Evolutionary conservation across 1,284 basidiomycete genomes (phyloP).

Genomic region (Pterulicium gracile): DNA sequence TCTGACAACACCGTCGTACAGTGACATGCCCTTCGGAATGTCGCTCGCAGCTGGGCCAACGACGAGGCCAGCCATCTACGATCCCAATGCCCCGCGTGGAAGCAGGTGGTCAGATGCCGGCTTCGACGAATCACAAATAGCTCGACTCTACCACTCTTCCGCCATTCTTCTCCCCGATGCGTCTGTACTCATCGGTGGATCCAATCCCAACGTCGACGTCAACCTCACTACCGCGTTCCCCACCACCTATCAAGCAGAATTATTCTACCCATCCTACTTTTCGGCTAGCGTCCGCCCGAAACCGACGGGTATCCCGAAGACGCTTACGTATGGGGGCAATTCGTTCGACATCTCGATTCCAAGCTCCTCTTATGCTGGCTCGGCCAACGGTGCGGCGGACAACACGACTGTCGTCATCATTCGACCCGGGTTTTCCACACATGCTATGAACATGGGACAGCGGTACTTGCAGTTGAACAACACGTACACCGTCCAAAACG

Average conservation of each 20-base stretch:
- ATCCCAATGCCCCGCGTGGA: conserved; percentile 55
- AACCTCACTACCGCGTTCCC: conserved; percentile 61
- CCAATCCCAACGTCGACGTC: conserved; percentile 88
- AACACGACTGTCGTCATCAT: conserved; percentile 76
- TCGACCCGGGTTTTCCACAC: conserved; percentile 87
- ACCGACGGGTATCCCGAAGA: conserved; percentile 62
- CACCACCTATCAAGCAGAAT: conserved; percentile 81
- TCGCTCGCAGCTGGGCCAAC: conserved; percentile 60
- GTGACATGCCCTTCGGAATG: conserved; percentile 51
- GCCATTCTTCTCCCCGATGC: conserved; percentile 83
- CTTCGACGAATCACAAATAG: conserved; percentile 46
- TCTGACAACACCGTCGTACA: conserved; percentile 28
- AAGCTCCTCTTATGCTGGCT: conserved; percentile 53
- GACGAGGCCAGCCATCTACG: conserved; percentile 67
- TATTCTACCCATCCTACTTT: conserved; percentile 83
- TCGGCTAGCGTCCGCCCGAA: conserved; percentile 61
- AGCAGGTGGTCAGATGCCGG: conserved; percentile 66
- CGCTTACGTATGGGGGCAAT: conserved; percentile 77
- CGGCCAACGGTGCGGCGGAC: conserved; percentile 58
- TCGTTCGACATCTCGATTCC: conserved; percentile 60
- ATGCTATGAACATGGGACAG: conserved; percentile 93
- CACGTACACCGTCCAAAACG: conserved; percentile 70
- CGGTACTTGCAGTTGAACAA: conserved; percentile 68
- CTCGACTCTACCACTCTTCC: conserved; percentile 82
- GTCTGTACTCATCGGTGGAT: conserved; percentile 82